Conservation (phyloP, 163 green algal species). For the Scenedesmus sp. region DNA sequence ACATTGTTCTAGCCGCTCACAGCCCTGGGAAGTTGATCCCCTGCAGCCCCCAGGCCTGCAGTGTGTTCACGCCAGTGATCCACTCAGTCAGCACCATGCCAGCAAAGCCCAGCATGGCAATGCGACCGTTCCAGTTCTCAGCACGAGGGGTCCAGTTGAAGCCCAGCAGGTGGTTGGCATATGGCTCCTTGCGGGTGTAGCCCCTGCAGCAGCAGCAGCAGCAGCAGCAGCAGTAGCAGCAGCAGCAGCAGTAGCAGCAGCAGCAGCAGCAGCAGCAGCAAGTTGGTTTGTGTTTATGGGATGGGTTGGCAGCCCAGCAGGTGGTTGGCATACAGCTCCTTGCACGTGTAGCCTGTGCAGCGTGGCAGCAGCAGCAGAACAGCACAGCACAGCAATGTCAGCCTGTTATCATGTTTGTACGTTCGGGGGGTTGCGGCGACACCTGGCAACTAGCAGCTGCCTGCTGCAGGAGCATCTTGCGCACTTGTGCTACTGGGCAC, state of each 20-base stretch:
- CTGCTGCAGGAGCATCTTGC: too few relatives aligned
- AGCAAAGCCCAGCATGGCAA: slow-evolving; percentile 46
- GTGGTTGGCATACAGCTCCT: too few relatives aligned
- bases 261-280: too few relatives aligned
- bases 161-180: slow-evolving; percentile 33
- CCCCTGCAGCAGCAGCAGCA: neutral
- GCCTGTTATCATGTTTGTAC: neutral
- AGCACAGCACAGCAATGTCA: neutral
- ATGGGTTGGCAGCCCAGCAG: too few relatives aligned
- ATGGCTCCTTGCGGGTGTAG: slow-evolving; percentile 46
- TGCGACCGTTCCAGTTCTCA: slow-evolving; percentile 45
- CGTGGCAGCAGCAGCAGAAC: neutral
- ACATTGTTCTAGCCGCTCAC: neutral
- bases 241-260: too few relatives aligned
- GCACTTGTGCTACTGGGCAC: too few relatives aligned
- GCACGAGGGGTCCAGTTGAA: slow-evolving; percentile 37
- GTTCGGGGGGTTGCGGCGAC: too few relatives aligned
- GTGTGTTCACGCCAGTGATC: slow-evolving; percentile 17
- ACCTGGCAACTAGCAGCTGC: too few relatives aligned
- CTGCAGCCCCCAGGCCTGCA: slow-evolving; percentile 35
- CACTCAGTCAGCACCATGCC: slow-evolving; percentile 40
- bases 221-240: neutral
- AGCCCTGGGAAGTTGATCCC: neutral
- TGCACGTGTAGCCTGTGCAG: too few relatives aligned
- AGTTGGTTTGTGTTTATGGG: too few relatives aligned